Evolutionary conservation across 2,329 filamentous ascomycete genomes (phyloP).

Genomic region (Cordyceps cicadae): DNA sequence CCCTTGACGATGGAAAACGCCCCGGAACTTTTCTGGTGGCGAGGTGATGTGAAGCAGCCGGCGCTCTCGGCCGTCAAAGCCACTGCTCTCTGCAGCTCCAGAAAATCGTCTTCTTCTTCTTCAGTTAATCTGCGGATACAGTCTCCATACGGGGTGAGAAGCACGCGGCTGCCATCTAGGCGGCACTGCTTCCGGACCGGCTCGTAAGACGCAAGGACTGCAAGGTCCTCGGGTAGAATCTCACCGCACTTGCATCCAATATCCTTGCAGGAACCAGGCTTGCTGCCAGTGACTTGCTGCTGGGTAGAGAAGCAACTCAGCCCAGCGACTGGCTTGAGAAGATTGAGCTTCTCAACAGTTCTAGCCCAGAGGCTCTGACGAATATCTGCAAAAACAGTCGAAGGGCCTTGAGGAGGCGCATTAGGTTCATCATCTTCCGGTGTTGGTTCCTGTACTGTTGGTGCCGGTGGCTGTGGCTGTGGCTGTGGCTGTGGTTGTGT

Average conservation of each 20-base stretch:
- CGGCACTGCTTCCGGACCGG: conserved; percentile 50
- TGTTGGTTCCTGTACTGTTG: neutral
- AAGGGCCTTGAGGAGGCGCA: conserved; percentile 22
- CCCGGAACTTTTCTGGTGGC: conserved; percentile 44
- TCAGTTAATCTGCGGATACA: conserved; percentile 63
- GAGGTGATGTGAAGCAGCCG: conserved; percentile 46
- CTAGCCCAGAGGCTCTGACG: conserved; percentile 25
- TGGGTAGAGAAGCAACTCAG: conserved; percentile 6
- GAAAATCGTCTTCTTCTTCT: conserved; percentile 61
- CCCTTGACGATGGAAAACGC: conserved; percentile 58
- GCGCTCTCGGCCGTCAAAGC: conserved; percentile 42
- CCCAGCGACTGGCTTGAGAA: conserved; percentile 28
- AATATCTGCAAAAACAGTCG: conserved; percentile 29
- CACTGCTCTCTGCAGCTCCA: conserved; percentile 57
- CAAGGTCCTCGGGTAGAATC: conserved; percentile 43
- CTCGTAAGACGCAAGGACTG: conserved; percentile 45
- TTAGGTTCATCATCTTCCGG: conserved; percentile 15
- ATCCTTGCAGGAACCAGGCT: conserved; percentile 27
- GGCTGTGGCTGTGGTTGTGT: neutral
- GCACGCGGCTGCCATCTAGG: conserved; percentile 56
- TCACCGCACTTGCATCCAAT: conserved; percentile 31
- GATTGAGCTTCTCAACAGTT: conserved; percentile 26
- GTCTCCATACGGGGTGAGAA: conserved; percentile 69
- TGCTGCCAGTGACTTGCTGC: conserved; percentile 11
- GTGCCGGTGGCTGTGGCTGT: neutral